A percentile compares a stretch with the other conserved stretches of the same genome.
These are phyloP conservation scores for Fusarium annulatum DNA, from an alignment of 2,329 filamentous ascomycete genomes.

Conservation along the genomic window DNA sequence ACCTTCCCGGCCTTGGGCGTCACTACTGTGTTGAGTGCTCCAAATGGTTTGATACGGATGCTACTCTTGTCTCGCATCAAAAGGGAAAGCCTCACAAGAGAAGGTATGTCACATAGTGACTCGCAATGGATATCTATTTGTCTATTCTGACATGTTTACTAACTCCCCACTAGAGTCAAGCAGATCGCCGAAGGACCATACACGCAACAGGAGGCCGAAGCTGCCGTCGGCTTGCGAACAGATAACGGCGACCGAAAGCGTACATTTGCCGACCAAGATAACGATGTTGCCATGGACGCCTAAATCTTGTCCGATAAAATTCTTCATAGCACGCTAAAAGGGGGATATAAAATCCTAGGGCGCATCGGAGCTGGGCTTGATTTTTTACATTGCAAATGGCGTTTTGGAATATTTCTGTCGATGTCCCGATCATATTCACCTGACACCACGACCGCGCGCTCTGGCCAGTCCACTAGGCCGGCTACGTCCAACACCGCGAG, in stretches of 20 bases:
- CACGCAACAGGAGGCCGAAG: constrained; percentile 86
- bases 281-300: constrained; percentile 51
- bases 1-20: constrained; percentile 85
- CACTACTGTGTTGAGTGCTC: constrained; percentile 94
- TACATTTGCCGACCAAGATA: constrained; percentile 24
- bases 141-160: constrained; percentile 27
- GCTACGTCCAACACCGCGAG: constrained; percentile 46
- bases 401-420: constrained; percentile 25
- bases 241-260: constrained; percentile 64
- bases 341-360: background rate
- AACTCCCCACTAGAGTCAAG: constrained; percentile 70
- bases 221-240: constrained; percentile 76
- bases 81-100: constrained; percentile 95
- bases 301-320: constrained; percentile 33
- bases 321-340: background rate
- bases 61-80: constrained; percentile 78
- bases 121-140: constrained; percentile 13
- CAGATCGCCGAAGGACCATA: constrained; percentile 86
- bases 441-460: constrained; percentile 59
- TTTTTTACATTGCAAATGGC: constrained; percentile 27
- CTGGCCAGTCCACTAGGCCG: constrained; percentile 60
- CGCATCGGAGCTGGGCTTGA: constrained; percentile 19
- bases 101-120: constrained; percentile 59
- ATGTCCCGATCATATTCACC: constrained; percentile 48
- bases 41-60: constrained; percentile 93